These are phyloP conservation scores for Lactarius sp. DNA, from an alignment of 768 basidiomycete genomes.

Conservation along the genomic window DNA sequence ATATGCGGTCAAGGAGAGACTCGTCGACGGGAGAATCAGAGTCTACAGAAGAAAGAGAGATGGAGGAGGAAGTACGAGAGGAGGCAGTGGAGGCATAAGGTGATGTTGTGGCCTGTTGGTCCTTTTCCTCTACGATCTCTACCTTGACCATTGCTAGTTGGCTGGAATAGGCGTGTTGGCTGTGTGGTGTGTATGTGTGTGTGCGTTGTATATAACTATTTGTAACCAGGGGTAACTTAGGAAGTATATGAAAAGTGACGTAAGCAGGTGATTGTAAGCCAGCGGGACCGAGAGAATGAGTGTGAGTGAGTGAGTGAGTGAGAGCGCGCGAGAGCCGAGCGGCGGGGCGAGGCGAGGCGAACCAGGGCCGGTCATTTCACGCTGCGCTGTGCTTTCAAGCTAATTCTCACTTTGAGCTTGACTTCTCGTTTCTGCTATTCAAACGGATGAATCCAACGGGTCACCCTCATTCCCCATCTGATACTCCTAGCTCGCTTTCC, in stretches of 20 bases:
- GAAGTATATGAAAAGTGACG: background rate
- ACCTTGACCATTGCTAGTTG: conserved; percentile 76
- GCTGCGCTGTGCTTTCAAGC: background rate
- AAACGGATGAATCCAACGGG: background rate
- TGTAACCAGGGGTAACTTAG: background rate
- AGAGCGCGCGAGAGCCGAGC: too few species aligned
- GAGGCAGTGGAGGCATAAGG: conserved; percentile 74
- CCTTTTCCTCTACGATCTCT: conserved; percentile 82
- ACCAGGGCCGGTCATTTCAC: background rate
- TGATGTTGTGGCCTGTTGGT: conserved; percentile 47
- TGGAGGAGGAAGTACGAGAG: conserved; percentile 63
- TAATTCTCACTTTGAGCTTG: too few species aligned
- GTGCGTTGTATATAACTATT: background rate
- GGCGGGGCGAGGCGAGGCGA: too few species aligned
- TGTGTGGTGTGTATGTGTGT: background rate
- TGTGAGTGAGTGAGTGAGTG: too few species aligned
- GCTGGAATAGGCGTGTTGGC: background rate
- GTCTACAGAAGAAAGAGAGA: conserved; percentile 74
- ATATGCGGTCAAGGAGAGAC: conserved; percentile 79
- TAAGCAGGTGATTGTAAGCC: background rate
- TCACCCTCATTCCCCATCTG: background rate
- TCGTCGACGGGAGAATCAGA: conserved; percentile 74
- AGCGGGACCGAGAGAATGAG: conserved; percentile 11
- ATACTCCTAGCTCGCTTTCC: conserved; percentile 14
- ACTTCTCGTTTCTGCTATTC: too few species aligned